These are phyloP conservation scores for Colletotrichum lupini DNA, from an alignment of 2,329 filamentous ascomycete species.

Conservation along the genomic window DNA sequence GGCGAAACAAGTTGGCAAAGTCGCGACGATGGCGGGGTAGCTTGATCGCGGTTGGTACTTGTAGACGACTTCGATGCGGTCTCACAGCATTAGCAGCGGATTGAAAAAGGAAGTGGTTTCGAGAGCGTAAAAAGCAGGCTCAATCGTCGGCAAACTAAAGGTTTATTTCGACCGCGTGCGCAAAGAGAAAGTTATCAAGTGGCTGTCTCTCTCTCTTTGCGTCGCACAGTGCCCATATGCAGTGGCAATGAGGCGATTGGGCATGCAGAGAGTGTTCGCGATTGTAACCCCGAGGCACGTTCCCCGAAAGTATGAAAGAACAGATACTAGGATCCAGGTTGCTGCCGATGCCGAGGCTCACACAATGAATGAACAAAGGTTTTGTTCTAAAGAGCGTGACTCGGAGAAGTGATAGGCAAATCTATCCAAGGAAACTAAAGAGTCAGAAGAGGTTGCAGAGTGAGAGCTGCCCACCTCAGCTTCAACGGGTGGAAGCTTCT, in stretches of 20 bases:
- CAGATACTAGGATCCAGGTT: slow-evolving; percentile 10
- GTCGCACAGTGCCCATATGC: slow-evolving; percentile 8
- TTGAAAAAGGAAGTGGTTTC: background rate
- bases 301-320: background rate
- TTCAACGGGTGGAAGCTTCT: slow-evolving; percentile 7
- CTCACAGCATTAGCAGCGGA: background rate
- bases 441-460: background rate
- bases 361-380: background rate
- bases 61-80: background rate
- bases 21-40: slow-evolving; percentile 27
- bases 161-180: background rate
- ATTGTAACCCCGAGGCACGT: background rate
- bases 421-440: background rate
- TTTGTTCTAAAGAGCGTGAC: background rate
- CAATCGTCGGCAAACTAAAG: background rate
- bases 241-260: background rate
- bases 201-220: background rate
- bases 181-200: background rate
- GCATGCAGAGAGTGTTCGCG: background rate
- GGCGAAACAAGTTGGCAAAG: slow-evolving; percentile 1
- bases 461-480: background rate
- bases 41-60: background rate
- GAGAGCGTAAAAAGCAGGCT: slow-evolving; percentile 1
- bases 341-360: background rate
- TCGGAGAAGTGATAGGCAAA: background rate